Evolutionary conservation across 139 green algal species (phyloP), one percentile per base, ranked within the genome.

Genomic region (Chara braunii): DNA sequence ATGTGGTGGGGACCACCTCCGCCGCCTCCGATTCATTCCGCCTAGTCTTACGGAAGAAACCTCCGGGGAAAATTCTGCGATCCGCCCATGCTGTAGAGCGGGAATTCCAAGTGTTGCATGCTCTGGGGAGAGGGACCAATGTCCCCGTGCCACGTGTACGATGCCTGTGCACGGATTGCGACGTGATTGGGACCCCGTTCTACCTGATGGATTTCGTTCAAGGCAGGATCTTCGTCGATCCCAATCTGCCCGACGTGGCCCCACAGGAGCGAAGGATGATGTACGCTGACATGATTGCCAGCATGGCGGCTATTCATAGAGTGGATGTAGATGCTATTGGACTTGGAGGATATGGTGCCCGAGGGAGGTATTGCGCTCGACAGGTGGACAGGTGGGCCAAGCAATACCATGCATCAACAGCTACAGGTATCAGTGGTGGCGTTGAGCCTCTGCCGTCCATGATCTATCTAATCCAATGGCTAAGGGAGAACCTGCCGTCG

Each of bases 11-110:
- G 3, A 12, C 45, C 5, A 37, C 30, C 43, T 4, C 3, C 6
- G 52, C 9, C 5, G 42, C 30, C 22, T 36, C 26, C 3, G 56
- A 8, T n/a, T n/a, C 34, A 37, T 12, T 26, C 6, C 43, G 53
- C 1, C 85, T 79, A 37, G 92, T 98, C 1, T 79, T 99, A 40
- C 85, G 94, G 40, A 99, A 98, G 81, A 93, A 98, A 79, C 94
- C 94, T 2, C 82, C 85, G 1, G 91, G 91, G 12, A 80, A 84
- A 53, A 81, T 97, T 5, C 79, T 99, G 33, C 77, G 81, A 0
- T 95, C 87, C 0, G 94, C 94, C 0, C 94, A 99, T 67, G 88
- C 90, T 1, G 87, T 99, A 8, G 89, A 96, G 48, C 80, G 92
- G 0, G 92, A 98, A 78, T 87, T 80, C 53, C 34, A 57, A 43